Conservation (phyloP, 495 filamentous ascomycete species). For the Hypomontagnella submonticulosa region DNA sequence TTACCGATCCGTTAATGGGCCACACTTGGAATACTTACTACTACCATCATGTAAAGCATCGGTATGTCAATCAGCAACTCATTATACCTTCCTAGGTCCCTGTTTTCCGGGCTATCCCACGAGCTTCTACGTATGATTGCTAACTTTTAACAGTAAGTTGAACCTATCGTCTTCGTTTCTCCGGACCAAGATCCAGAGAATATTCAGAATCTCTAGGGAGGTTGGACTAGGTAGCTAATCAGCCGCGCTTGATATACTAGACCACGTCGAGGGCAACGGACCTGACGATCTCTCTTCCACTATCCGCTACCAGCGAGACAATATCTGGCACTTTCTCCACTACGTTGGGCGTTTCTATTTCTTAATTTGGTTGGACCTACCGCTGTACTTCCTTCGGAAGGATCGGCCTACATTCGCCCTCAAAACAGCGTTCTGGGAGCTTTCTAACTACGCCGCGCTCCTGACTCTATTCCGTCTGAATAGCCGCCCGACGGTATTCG, state of each 20-base stretch:
- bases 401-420: slow-evolving; percentile 61
- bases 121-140: neutral
- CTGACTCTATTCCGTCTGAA: slow-evolving; percentile 60
- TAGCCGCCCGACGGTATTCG: slow-evolving; percentile 65
- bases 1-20: slow-evolving; percentile 78
- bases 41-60: slow-evolving; percentile 87
- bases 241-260: neutral
- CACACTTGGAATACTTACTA: slow-evolving; percentile 88
- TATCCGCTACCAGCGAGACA: slow-evolving; percentile 79
- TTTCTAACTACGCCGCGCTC: slow-evolving; percentile 62
- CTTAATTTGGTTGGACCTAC: slow-evolving; percentile 78
- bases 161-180: neutral
- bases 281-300: slow-evolving; percentile 80
- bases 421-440: slow-evolving; percentile 67
- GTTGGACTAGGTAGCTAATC: neutral
- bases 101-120: neutral
- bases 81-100: no score
- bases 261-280: slow-evolving; percentile 85
- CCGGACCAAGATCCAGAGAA: neutral
- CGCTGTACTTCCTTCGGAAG: slow-evolving; percentile 74
- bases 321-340: slow-evolving; percentile 67
- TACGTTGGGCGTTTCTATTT: slow-evolving; percentile 79
- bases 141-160: slow-evolving; percentile 4
- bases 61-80: neutral
- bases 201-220: neutral